phyloP scores from a whole-genome alignment of 768 basidiomycete genomes.

The Pleurotus platypus region DNA sequence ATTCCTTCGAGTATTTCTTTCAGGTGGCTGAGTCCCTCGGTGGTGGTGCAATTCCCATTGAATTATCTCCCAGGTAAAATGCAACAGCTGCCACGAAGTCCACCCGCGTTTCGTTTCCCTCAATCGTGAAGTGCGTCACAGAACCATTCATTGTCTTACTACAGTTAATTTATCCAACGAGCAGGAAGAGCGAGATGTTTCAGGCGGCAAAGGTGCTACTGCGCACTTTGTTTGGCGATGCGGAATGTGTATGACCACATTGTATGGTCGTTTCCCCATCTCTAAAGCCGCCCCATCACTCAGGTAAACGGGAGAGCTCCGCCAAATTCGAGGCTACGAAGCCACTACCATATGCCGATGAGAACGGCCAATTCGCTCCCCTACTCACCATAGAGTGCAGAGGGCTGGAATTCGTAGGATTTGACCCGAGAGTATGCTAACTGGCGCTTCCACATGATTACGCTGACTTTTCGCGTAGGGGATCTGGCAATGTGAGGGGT shows the following conservation, averaged over 20 bases:
- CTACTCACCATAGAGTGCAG: conserved; percentile 79
- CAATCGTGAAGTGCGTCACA: conserved; percentile 56
- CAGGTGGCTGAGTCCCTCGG: conserved; percentile 37
- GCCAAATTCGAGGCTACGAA: conserved; percentile 68
- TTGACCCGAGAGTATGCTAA: conserved; percentile 63
- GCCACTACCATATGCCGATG: conserved; percentile 53
- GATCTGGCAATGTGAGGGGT: conserved; percentile 71
- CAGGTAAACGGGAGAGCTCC: conserved; percentile 74
- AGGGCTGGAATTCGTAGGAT: conserved; percentile 77
- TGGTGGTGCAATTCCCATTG: not conserved
- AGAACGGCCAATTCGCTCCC: conserved; percentile 59
- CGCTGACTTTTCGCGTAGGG: conserved; percentile 45
- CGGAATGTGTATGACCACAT: conserved; percentile 44
- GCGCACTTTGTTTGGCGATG: conserved; percentile 86
- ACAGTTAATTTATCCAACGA: not conserved
- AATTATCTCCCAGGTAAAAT: conserved; percentile 51
- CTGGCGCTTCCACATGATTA: not conserved
- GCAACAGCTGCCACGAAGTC: conserved; percentile 73
- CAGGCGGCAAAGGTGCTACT: conserved; percentile 59
- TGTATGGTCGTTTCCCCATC: not conserved
- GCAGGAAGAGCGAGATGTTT: conserved; percentile 66
- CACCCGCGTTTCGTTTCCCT: conserved; percentile 72
- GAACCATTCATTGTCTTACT: conserved; percentile 1
- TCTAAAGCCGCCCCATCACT: conserved; percentile 1
- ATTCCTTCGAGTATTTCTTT: conserved; percentile 81